Conservation (phyloP, 202 grass and related monocot genomes). For the Bolboschoenoplectus hybrid region DNA sequence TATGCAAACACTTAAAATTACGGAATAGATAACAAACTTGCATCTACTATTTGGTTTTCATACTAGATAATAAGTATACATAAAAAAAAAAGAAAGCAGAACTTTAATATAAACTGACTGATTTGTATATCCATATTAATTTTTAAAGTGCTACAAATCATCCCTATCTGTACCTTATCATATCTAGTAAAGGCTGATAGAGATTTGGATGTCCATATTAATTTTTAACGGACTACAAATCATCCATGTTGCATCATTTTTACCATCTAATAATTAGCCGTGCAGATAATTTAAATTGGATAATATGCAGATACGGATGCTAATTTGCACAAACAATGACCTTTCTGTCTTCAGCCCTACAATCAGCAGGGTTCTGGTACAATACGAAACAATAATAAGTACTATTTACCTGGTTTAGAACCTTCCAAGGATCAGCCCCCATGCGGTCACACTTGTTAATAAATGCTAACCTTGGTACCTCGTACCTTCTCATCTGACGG, state of each 20-base stretch:
- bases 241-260: background rate
- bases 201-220: background rate
- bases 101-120: background rate
- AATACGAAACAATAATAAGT: constrained; percentile 12
- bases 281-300: background rate
- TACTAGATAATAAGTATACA: background rate
- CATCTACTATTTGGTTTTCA: background rate
- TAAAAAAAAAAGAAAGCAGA: background rate
- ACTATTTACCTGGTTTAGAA: constrained; percentile 80
- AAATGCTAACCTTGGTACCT: constrained; percentile 93
- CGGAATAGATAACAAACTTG: background rate
- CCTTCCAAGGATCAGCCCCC: constrained; percentile 98
- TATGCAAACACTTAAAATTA: constrained; percentile 13
- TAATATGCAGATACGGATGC: background rate
- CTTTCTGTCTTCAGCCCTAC: background rate
- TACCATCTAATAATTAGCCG: constrained; percentile 14
- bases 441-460: constrained; percentile 98
- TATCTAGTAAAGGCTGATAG: background rate
- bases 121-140: background rate
- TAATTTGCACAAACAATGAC: constrained; percentile 1
- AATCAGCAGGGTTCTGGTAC: background rate
- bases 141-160: background rate
- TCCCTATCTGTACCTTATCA: background rate
- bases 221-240: background rate
- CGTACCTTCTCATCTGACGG: constrained; percentile 97